Percentiles rank a stretch among this genome's conserved stretches.
Evolutionary conservation across 2,329 filamentous ascomycete species (phyloP).

Genomic region (Trichophaea hybrida): DNA sequence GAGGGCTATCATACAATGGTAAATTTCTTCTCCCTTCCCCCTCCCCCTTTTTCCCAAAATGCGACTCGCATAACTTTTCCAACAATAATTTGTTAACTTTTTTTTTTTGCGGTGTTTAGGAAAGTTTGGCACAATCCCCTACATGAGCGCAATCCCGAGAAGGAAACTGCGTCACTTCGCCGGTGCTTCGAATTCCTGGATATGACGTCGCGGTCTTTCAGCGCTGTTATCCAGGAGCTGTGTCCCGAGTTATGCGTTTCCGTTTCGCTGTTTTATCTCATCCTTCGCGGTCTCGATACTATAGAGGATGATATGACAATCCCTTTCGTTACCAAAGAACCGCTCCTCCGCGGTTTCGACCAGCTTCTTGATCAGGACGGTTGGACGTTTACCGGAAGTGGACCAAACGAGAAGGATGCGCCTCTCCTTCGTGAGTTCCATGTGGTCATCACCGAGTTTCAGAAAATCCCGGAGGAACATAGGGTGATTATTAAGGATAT

Average conservation of each 20-base stretch:
- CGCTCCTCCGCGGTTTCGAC: conserved; percentile 70
- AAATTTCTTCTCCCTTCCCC: conserved; percentile 22
- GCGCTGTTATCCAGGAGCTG: conserved; percentile 84
- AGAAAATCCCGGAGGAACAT: conserved; percentile 74
- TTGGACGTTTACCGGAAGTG: conserved; percentile 79
- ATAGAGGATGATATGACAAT: conserved; percentile 98
- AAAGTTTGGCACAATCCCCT: conserved; percentile 95
- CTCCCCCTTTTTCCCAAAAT: background rate
- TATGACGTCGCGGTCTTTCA: conserved; percentile 82
- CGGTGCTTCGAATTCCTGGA: conserved; percentile 79
- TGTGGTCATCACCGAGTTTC: conserved; percentile 70
- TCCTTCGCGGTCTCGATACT: conserved; percentile 86
- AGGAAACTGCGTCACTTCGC: conserved; percentile 59
- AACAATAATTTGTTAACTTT: background rate
- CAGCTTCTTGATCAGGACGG: conserved; percentile 64
- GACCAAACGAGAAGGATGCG: conserved; percentile 83
- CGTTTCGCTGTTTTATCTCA: conserved; percentile 81
- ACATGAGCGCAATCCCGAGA: conserved; percentile 61
- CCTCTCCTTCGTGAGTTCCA: conserved; percentile 88
- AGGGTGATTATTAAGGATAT: conserved; percentile 82
- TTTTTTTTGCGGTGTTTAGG: conserved; percentile 40
- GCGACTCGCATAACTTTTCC: background rate
- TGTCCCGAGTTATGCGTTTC: conserved; percentile 87
- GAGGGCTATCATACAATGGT: conserved; percentile 82
- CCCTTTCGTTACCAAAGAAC: conserved; percentile 64